Conservation (phyloP, 2,329 filamentous ascomycete species). For the Stachybotrys echinatus region DNA sequence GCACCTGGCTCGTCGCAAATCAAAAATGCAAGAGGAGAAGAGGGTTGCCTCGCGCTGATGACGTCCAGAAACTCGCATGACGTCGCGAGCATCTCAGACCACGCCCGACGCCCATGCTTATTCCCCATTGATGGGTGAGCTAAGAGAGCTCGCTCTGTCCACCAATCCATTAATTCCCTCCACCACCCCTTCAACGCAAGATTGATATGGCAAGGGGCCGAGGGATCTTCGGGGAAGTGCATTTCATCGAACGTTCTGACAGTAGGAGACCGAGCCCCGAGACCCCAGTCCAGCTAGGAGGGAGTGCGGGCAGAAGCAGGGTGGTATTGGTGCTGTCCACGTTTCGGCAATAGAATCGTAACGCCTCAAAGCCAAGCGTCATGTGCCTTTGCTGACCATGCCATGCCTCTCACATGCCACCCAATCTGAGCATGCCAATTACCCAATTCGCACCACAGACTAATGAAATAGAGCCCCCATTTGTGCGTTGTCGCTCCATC, state of each 20-base stretch:
- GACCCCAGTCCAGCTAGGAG: too few relatives aligned
- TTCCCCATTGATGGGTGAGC: background rate
- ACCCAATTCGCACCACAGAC: background rate
- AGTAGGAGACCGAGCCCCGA: background rate
- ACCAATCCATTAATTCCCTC: background rate
- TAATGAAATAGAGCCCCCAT: background rate
- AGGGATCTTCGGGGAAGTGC: background rate
- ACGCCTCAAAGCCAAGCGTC: background rate
- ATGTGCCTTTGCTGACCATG: background rate
- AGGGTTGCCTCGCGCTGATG: background rate
- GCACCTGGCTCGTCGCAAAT: background rate
- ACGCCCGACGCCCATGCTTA: background rate
- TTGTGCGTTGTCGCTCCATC: background rate
- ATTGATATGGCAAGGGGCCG: background rate
- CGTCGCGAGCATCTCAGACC: background rate
- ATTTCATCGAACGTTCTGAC: background rate
- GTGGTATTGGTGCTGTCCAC: background rate
- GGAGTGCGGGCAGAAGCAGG: background rate
- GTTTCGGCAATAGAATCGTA: background rate
- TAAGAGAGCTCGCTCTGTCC: background rate
- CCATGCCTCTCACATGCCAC: background rate
- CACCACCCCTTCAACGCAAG: background rate
- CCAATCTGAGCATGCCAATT: background rate
- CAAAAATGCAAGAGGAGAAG: background rate
- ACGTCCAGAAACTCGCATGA: background rate